These are phyloP conservation scores for Aspergillus glaucus DNA, from an alignment of 2,329 filamentous ascomycete species.

Conservation along the genomic window DNA sequence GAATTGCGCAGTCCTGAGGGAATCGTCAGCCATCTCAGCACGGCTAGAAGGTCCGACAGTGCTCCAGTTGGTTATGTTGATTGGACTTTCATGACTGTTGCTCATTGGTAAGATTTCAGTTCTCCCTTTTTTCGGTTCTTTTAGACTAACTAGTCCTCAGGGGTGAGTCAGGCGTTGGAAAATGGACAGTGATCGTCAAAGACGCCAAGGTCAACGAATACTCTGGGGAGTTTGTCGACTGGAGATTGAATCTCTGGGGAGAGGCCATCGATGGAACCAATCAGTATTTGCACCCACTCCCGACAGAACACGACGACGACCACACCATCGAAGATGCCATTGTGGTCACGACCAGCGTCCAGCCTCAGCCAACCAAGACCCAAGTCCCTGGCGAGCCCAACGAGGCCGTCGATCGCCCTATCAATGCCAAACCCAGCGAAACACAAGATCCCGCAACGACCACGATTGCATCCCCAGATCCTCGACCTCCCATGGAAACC, in stretches of 20 bases:
- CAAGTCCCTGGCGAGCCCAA: constrained; percentile 44
- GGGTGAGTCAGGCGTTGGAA: constrained; percentile 82
- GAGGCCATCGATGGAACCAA: constrained; percentile 72
- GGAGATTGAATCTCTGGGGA: constrained; percentile 91
- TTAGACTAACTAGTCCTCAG: constrained; percentile 43
- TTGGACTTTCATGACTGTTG: constrained; percentile 99
- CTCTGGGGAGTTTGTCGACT: constrained; percentile 76
- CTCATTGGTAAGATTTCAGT: constrained; percentile 66
- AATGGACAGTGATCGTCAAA: constrained; percentile 85
- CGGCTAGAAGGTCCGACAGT: constrained; percentile 63
- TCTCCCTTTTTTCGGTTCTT: not conserved
- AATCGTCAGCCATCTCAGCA: constrained; percentile 76
- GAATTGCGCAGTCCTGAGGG: constrained; percentile 81
- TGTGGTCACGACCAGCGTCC: constrained; percentile 59
- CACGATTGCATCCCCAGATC: constrained; percentile 23
- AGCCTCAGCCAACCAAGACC: constrained; percentile 42
- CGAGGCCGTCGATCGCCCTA: constrained; percentile 60
- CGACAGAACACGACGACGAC: constrained; percentile 73
- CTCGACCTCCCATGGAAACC: constrained; percentile 8
- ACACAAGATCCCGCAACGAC: constrained; percentile 20
- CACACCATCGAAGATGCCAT: constrained; percentile 64
- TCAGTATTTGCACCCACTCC: constrained; percentile 71
- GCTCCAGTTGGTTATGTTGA: constrained; percentile 69
- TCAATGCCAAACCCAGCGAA: constrained; percentile 52
- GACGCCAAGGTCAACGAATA: constrained; percentile 73